phyloP scores from a whole-genome alignment of 2,329 filamentous ascomycete species.

The Aspergillus pseudonomiae region DNA sequence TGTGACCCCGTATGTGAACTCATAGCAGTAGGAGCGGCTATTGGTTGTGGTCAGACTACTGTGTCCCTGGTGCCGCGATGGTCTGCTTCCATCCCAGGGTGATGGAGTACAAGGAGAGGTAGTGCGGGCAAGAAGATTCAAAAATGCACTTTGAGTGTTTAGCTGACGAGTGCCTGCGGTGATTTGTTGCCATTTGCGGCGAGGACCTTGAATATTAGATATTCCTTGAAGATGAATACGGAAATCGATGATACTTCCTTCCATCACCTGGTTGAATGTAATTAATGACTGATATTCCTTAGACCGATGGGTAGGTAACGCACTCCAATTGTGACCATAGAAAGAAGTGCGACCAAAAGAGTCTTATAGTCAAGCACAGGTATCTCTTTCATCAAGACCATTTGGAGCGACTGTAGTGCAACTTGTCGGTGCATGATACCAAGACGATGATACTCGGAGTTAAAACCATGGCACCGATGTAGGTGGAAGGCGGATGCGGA shows the following conservation, averaged over 20 bases:
- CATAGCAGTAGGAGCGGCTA: neutral
- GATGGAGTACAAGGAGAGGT: neutral
- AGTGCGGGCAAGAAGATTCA: neutral
- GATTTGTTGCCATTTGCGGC: neutral
- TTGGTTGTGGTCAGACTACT: neutral
- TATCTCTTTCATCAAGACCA: neutral
- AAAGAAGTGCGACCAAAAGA: neutral
- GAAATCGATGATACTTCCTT: neutral
- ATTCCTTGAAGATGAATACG: neutral
- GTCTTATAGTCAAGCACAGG: neutral
- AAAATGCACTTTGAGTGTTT: neutral
- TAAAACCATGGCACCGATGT: neutral
- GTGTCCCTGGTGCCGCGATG: neutral
- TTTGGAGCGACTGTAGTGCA: neutral
- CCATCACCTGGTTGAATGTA: neutral
- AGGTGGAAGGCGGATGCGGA: neutral
- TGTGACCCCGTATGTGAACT: neutral
- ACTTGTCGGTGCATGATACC: neutral
- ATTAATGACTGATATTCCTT: neutral
- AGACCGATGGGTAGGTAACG: neutral
- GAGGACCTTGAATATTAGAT: neutral
- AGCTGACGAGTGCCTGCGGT: neutral
- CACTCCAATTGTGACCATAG: neutral
- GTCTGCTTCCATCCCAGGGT: neutral
- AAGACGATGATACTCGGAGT: neutral